Base-by-base conservation (phyloP, 768 basidiomycete genomes). In the Mycena metata region DNA sequence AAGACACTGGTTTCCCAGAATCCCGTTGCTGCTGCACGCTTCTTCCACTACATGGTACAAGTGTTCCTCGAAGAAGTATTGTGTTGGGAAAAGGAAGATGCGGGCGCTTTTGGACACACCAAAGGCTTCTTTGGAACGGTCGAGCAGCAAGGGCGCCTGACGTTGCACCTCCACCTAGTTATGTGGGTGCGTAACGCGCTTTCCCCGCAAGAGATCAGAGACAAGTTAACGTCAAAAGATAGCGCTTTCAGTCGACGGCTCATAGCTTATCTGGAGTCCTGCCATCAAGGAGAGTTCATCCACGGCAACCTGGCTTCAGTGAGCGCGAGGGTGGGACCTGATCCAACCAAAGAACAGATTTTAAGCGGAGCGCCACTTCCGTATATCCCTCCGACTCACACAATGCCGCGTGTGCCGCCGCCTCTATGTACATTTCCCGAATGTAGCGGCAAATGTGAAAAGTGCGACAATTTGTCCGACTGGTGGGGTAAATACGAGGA, bases 101-200 rank as follows among this genome's bases (percentile, higher is more conserved):
- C 56, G 2, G 73, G 66, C 0, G 39, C 75, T 7, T 77, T 58
- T 60, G 76, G 77, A 1, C 26, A 65, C 0, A 75, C 75, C 6
- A 24, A 46, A 8, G 70, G 63, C n/a, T 79, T 73, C 54, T 77
- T 78, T 71, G 79, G 75, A 7, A 77, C 76, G 1, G 77, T 79
- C 5, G 78, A 79, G 49, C 63, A 74, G 17, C 78, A 79, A 70
- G 78, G 76, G 3, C 60, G 75, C 3, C 46, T 76, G 8, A 77
- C 78, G 4, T 60, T 79, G 16, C 79, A 79, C 61, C 43, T 76
- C 4, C 78, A 77, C 51, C 10, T 73, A 43, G 46, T 79, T 4
- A 6, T 79, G 2, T 79, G 79, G 79, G 64, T 79, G 0, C 39
- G 12, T 5, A 65, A 64, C 1, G 49, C 51, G 5, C 7, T 68